phyloP scores from a whole-genome alignment of 768 basidiomycete genomes.

The Chalciporus chontae region DNA sequence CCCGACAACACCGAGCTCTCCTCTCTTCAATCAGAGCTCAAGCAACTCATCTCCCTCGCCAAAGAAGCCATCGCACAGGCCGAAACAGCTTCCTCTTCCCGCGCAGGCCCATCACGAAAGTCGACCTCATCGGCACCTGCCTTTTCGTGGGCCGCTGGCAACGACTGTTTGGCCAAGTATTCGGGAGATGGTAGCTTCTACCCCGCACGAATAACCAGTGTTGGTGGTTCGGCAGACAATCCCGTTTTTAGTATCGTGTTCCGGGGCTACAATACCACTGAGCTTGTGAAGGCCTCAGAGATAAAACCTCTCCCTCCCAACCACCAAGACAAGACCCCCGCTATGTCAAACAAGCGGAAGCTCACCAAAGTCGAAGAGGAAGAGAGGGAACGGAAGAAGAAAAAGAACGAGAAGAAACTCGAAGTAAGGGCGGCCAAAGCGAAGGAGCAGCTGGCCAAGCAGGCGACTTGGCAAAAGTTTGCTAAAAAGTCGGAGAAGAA shows the following conservation, averaged over 20 bases:
- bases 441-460: constrained; percentile 81
- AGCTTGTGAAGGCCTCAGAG: constrained; percentile 70
- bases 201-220: constrained; percentile 81
- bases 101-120: constrained; percentile 57
- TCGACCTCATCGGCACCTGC: constrained; percentile 45
- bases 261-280: constrained; percentile 89
- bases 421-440: constrained; percentile 82
- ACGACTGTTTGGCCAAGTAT: constrained; percentile 84
- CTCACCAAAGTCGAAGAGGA: constrained; percentile 77
- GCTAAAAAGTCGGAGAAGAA: constrained; percentile 94
- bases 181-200: constrained; percentile 84
- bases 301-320: constrained; percentile 67
- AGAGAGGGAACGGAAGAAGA: constrained; percentile 85
- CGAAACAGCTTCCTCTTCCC: constrained; percentile 58
- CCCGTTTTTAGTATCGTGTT: constrained; percentile 87
- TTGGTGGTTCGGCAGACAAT: constrained; percentile 79
- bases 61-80: constrained; percentile 67
- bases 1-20: constrained; percentile 70
- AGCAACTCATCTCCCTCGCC: constrained; percentile 80
- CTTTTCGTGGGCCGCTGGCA: constrained; percentile 72
- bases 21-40: constrained; percentile 71
- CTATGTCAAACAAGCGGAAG: constrained; percentile 67
- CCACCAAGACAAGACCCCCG: constrained; percentile 40
- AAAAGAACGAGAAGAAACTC: constrained; percentile 92
- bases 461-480: constrained; percentile 91